phyloP scores from a whole-genome alignment of 306 rosid species.

The Ammopiptanthus mongolicus region DNA sequence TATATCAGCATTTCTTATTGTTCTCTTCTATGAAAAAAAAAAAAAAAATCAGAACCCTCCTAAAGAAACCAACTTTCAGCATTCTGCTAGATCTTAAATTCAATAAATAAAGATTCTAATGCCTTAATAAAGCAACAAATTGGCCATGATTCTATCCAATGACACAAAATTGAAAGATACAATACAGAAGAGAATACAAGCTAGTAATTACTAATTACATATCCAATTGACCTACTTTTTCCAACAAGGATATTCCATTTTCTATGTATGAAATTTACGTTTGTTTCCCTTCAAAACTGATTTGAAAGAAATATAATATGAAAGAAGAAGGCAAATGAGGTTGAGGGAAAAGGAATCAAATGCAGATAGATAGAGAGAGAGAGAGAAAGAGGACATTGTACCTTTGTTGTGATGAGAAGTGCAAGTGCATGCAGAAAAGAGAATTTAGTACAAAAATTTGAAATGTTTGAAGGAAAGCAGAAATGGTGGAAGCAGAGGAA shows the following conservation, averaged over 20 bases:
- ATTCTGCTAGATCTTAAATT: neutral
- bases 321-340: neutral
- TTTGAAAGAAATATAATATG: neutral
- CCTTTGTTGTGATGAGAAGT: conserved; percentile 1
- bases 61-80: neutral
- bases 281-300: neutral
- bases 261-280: neutral
- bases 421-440: neutral
- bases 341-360: neutral
- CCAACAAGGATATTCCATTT: neutral
- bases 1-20: neutral
- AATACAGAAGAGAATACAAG: neutral
- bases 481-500: neutral
- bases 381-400: neutral
- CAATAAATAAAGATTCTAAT: neutral
- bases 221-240: neutral
- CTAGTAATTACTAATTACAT: neutral
- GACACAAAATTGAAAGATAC: neutral
- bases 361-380: neutral
- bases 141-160: neutral
- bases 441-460: neutral
- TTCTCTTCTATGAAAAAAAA: neutral
- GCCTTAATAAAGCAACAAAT: neutral
- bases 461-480: neutral
- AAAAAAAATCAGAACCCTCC: neutral